These are phyloP conservation scores for Trichosporon sp. DNA, from an alignment of 1,284 basidiomycete genomes.

Conservation along the genomic window DNA sequence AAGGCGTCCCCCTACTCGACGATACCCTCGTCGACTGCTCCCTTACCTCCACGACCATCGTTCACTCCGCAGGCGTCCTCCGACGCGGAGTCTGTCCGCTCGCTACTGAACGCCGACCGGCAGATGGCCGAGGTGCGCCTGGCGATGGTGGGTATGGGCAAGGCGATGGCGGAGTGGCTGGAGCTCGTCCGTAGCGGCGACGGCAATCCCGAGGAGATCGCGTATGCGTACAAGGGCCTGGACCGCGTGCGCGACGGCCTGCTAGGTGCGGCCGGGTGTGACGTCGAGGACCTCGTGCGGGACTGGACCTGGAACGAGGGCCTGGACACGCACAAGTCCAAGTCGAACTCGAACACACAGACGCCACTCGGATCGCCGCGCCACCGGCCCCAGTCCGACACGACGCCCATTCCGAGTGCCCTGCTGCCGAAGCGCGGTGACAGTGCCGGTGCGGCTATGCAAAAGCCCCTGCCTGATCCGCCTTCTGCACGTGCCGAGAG, in stretches of 20 bases:
- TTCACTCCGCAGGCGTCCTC: conserved; percentile 15
- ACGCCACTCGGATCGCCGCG: not conserved
- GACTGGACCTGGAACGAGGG: conserved; percentile 48
- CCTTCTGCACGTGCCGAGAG: not conserved
- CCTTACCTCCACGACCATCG: conserved; percentile 26
- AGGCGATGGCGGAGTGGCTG: conserved; percentile 44
- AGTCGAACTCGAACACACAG: not conserved
- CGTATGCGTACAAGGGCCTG: conserved; percentile 30
- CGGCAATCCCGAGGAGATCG: not conserved
- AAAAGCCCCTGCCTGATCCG: not conserved
- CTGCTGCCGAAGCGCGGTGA: not conserved
- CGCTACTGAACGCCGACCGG: conserved; percentile 40
- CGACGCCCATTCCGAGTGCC: not conserved
- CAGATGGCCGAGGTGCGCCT: conserved; percentile 44
- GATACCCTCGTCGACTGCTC: conserved; percentile 28
- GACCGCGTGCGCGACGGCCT: conserved; percentile 34
- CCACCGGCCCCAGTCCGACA: not conserved
- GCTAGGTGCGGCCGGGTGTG: conserved; percentile 38
- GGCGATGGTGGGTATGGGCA: conserved; percentile 47
- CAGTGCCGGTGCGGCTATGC: not conserved
- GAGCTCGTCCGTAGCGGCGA: conserved; percentile 18
- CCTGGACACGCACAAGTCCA: conserved; percentile 28
- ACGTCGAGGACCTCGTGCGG: conserved; percentile 40
- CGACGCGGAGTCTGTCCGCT: conserved; percentile 25
- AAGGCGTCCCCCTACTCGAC: conserved; percentile 30